Percentiles rank a stretch among this genome's conserved stretches.
phyloP scores from a whole-genome alignment of 495 filamentous ascomycete species.

The Filosporella fistucella region DNA sequence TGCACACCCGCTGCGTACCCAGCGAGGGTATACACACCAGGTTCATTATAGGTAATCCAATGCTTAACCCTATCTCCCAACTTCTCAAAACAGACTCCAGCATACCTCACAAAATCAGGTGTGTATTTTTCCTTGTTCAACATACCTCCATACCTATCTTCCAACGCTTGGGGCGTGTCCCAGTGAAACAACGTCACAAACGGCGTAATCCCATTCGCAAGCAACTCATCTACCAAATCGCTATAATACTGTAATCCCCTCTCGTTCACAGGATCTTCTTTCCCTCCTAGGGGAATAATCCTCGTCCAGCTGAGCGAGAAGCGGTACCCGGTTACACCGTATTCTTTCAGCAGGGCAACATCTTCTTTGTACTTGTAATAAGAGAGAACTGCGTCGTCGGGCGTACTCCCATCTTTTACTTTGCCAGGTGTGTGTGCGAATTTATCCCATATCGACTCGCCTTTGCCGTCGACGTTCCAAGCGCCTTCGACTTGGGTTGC shows the following conservation, averaged over 20 bases:
- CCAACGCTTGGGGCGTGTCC: conserved; percentile 53
- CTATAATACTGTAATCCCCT: conserved; percentile 52
- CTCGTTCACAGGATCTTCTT: conserved; percentile 56
- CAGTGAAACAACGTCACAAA: conserved; percentile 61
- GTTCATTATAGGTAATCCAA: conserved; percentile 65
- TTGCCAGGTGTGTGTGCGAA: conserved; percentile 70
- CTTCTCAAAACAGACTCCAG: conserved; percentile 50
- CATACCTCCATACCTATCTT: conserved; percentile 56
- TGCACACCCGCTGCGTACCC: conserved; percentile 49
- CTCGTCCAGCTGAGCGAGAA: conserved; percentile 73
- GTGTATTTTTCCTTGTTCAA: conserved; percentile 52
- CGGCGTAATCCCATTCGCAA: conserved; percentile 50
- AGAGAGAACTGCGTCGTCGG: conserved; percentile 67
- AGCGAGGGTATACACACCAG: conserved; percentile 45
- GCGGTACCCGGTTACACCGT: conserved; percentile 59
- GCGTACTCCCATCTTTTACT: conserved; percentile 56
- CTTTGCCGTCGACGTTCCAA: conserved; percentile 59
- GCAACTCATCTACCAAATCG: conserved; percentile 52
- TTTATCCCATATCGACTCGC: conserved; percentile 70
- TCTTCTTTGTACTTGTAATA: conserved; percentile 69
- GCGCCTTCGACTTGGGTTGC: conserved; percentile 71
- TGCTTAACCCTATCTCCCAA: conserved; percentile 52
- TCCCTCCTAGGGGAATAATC: conserved; percentile 60
- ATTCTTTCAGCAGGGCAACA: conserved; percentile 62
- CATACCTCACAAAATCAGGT: conserved; percentile 55